Percentiles rank a stretch among this genome's conserved stretches.
These are phyloP conservation scores for Citrus unshiu DNA, from an alignment of 345 rosid genomes.

Conservation along the genomic window DNA sequence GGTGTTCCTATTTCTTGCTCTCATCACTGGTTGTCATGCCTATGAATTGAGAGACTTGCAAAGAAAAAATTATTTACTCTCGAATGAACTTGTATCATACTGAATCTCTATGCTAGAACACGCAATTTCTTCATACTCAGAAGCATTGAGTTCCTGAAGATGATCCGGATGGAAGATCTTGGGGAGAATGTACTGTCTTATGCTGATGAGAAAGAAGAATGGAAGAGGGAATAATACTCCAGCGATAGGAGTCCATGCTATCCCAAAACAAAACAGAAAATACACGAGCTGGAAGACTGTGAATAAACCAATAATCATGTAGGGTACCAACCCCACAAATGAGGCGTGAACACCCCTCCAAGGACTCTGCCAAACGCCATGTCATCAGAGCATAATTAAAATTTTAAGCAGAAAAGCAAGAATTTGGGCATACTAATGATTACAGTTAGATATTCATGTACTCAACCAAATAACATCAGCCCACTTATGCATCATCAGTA, in stretches of 20 bases:
- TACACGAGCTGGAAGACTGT: conserved; percentile 67
- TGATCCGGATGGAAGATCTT: conserved; percentile 53
- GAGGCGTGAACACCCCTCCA: conserved; percentile 68
- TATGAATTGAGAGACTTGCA: conserved; percentile 1
- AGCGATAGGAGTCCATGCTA: conserved; percentile 81
- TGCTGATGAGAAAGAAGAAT: conserved; percentile 59
- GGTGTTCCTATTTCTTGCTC: conserved; percentile 35
- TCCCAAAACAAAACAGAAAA: conserved; percentile 59
- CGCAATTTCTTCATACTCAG: conserved; percentile 63
- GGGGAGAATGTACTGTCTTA: conserved; percentile 67
- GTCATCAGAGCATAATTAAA: conserved; percentile 4
- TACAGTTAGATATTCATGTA: neutral
- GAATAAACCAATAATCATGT: conserved; percentile 51
- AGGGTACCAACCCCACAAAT: conserved; percentile 69
- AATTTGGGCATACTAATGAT: neutral
- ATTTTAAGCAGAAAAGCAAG: neutral
- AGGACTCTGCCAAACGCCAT: conserved; percentile 46
- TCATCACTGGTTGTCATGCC: conserved; percentile 6
- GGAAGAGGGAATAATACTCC: conserved; percentile 76
- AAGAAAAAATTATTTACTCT: neutral
- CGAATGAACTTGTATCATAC: neutral
- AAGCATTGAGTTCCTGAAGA: conserved; percentile 73
- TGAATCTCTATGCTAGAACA: neutral
- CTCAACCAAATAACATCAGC: neutral
- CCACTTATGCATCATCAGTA: too few species aligned